Evolutionary conservation across 2,329 filamentous ascomycete species (phyloP), one percentile per base, ranked within the genome.

Genomic region (Aspergillus latus): DNA sequence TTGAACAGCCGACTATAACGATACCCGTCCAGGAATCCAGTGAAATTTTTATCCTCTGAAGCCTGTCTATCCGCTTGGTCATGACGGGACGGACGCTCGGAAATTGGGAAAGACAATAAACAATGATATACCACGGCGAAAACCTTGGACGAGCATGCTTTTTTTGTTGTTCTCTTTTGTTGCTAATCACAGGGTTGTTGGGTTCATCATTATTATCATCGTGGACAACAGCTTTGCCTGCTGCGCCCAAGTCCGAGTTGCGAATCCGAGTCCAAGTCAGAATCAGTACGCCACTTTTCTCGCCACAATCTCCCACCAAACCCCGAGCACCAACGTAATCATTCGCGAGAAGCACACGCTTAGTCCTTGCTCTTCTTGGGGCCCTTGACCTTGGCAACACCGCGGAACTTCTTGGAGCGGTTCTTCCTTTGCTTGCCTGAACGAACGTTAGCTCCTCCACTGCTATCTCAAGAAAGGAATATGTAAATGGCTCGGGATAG

Each of bases 381-480:
- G 79, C 92, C 92, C 90, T 97, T 97, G 85, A 88, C 87, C 91
- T 99, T 99, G 75, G 92, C 93, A 73, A 91, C 96, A 78, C 94
- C 94, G 72, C 94, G 90, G 80, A 97, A 89, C 78, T 93, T 94
- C 92, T 99, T 97, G 82, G 90, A 87, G 80, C 93, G 88, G 90
- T 99, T 99, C 91, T 99, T 99, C 85, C 94, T 90, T 85, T 97
- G 94, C 87, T 99, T 99, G 88, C 93, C 93, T 97, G 81, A 84
- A 70, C 58, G 58, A 13, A 13, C 30, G 40, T 54, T 44, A 57
- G 50, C 29, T 40, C 39, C 26, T 30, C 15, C 40, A 15, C 37
- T 16, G 10, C 16, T 45, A 10, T 15, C 32, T 30, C 16, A 11
- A 7, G 28, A 16, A 10, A 43, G n/a, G n/a, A 21, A 21, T 52